Evolutionary conservation across 768 basidiomycete species (phyloP).

Genomic region (Termitomyces sp.): DNA sequence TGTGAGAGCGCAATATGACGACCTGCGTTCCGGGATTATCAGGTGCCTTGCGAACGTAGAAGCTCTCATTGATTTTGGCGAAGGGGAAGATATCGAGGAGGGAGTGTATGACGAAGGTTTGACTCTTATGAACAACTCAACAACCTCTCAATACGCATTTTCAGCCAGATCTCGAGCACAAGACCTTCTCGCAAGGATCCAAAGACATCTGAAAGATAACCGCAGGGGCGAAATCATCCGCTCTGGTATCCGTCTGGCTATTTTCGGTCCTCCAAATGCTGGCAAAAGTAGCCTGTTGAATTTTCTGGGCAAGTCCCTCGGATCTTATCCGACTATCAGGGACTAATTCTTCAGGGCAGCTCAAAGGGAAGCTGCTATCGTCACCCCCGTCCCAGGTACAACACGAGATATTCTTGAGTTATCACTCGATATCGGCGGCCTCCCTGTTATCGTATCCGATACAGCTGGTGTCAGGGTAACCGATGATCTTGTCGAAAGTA

Average conservation of each 20-base stretch:
- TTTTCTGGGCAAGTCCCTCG: slow-evolving; percentile 55
- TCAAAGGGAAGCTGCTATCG: slow-evolving; percentile 84
- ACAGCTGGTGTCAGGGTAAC: slow-evolving; percentile 80
- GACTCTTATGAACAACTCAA: background rate
- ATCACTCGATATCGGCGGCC: slow-evolving; percentile 82
- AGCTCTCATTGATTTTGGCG: slow-evolving; percentile 90
- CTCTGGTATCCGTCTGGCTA: slow-evolving; percentile 75
- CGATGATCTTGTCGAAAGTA: slow-evolving; percentile 66
- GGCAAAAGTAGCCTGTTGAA: slow-evolving; percentile 92
- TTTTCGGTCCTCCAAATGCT: slow-evolving; percentile 90
- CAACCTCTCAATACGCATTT: background rate
- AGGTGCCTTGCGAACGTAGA: slow-evolving; percentile 74
- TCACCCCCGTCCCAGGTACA: slow-evolving; percentile 82
- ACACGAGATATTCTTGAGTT: slow-evolving; percentile 85
- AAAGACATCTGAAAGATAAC: slow-evolving; percentile 57
- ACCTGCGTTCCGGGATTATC: slow-evolving; percentile 61
- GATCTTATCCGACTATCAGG: background rate
- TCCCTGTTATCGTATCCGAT: slow-evolving; percentile 77
- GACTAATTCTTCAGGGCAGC: slow-evolving; percentile 34
- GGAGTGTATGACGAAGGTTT: slow-evolving; percentile 68
- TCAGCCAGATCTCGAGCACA: slow-evolving; percentile 50
- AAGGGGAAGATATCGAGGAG: slow-evolving; percentile 88
- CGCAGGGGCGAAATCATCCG: slow-evolving; percentile 81
- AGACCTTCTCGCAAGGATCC: slow-evolving; percentile 45
- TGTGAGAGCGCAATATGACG: slow-evolving; percentile 52